These are phyloP conservation scores for Penicillium occitanis DNA, from an alignment of 2,329 filamentous ascomycete genomes.

Conservation along the genomic window DNA sequence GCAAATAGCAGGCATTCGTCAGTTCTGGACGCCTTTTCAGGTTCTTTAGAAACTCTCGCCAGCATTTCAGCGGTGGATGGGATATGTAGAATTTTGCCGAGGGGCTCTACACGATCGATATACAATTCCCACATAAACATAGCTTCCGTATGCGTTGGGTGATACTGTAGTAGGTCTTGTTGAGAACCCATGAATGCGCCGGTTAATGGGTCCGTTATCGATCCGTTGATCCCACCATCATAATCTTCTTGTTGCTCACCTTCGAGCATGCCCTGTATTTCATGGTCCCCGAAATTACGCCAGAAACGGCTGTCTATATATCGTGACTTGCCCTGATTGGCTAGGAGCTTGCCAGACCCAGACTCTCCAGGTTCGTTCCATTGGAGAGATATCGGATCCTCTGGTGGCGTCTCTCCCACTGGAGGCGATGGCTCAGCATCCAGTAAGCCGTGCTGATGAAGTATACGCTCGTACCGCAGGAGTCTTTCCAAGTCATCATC, in stretches of 20 bases:
- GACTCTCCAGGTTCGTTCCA: not conserved
- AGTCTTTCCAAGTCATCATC: not conserved
- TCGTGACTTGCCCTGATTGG: not conserved
- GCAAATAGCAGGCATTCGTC: not conserved
- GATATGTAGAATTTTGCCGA: not conserved
- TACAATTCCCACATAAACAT: constrained; percentile 40
- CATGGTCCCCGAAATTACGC: not conserved
- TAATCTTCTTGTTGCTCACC: constrained; percentile 4
- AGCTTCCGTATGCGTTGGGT: constrained; percentile 41
- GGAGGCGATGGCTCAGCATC: not conserved
- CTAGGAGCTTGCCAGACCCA: not conserved
- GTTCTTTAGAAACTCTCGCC: not conserved
- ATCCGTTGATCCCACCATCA: not conserved
- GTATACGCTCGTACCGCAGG: not conserved
- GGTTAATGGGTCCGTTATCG: constrained; percentile 19
- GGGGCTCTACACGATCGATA: not conserved
- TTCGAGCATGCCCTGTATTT: constrained; percentile 20
- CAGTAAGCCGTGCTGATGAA: not conserved
- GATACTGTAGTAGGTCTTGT: constrained; percentile 29
- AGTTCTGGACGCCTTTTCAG: not conserved
- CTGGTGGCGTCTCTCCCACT: not conserved
- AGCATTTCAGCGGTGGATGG: not conserved
- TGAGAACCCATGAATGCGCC: constrained; percentile 22
- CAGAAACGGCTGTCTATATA: not conserved
- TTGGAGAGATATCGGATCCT: not conserved